Conservation (phyloP, 208 protist species). For the Trypanosoma mega region DNA sequence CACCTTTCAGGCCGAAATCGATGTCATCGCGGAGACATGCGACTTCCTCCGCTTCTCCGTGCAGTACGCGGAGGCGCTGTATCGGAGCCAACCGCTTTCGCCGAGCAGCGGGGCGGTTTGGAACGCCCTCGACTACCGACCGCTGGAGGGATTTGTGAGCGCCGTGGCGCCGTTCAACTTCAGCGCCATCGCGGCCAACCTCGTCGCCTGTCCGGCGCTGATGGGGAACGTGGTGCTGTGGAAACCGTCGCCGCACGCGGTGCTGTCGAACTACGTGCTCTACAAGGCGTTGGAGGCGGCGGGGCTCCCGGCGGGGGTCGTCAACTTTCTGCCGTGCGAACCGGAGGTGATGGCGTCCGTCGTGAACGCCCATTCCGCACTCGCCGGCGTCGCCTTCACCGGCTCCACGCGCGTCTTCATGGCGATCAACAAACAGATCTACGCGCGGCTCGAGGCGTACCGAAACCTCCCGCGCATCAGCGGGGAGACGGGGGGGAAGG, state of each 20-base stretch:
- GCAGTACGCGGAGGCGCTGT: constrained; percentile 94
- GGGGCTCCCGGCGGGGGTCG: constrained; percentile 95
- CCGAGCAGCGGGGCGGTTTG: constrained; percentile 74
- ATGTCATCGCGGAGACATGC: constrained; percentile 92
- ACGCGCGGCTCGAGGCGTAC: constrained; percentile 88
- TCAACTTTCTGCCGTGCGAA: constrained; percentile 93
- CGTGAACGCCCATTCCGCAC: constrained; percentile 75
- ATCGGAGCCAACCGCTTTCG: constrained; percentile 86
- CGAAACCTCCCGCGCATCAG: constrained; percentile 94
- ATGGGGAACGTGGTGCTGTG: constrained; percentile 97
- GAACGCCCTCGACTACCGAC: constrained; percentile 96
- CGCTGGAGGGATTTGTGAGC: constrained; percentile 96
- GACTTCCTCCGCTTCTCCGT: constrained; percentile 97
- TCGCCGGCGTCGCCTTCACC: constrained; percentile 96
- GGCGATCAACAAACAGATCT: constrained; percentile 93
- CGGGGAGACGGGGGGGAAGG: constrained; percentile 97
- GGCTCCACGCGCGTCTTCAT: constrained; percentile 93
- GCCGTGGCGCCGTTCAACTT: constrained; percentile 98
- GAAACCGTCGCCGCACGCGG: constrained; percentile 94
- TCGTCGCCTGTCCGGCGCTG: constrained; percentile 93
- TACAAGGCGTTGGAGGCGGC: constrained; percentile 94
- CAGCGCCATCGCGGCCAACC: constrained; percentile 97
- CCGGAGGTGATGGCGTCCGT: constrained; percentile 66
- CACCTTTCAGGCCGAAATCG: constrained; percentile 98
- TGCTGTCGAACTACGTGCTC: constrained; percentile 93